phyloP scores from a whole-genome alignment of 1,284 basidiomycete species.

The Marasmius fiardii region DNA sequence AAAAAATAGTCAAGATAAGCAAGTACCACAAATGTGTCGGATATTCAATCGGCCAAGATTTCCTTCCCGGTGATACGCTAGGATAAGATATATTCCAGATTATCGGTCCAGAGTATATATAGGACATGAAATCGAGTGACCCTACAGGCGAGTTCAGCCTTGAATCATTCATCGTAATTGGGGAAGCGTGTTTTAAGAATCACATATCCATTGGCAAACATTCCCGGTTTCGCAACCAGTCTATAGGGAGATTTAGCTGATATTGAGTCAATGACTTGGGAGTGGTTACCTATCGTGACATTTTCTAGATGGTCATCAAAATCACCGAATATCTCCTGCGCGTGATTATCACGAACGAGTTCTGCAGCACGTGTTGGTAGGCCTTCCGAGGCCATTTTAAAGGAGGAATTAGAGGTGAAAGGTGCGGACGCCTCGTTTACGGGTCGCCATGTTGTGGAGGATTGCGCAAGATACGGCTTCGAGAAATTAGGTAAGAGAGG shows the following conservation, averaged over 20 bases:
- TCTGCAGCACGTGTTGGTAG: slow-evolving; percentile 42
- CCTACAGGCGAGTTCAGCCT: too few species aligned
- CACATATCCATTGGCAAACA: slow-evolving; percentile 34
- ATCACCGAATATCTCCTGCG: slow-evolving; percentile 60
- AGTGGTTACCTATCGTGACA: slow-evolving; percentile 47
- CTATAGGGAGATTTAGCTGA: slow-evolving; percentile 21
- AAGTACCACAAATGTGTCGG: too few species aligned
- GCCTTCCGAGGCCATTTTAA: slow-evolving; percentile 40
- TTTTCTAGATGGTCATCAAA: slow-evolving; percentile 80
- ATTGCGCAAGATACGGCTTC: slow-evolving; percentile 46
- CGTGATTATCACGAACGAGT: slow-evolving; percentile 43
- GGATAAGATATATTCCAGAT: too few species aligned
- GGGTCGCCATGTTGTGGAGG: slow-evolving; percentile 43
- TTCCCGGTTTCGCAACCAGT: slow-evolving; percentile 57
- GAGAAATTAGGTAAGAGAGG: neutral
- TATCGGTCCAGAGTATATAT: too few species aligned
- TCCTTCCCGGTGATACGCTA: too few species aligned
- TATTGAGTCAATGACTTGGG: neutral
- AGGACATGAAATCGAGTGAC: too few species aligned
- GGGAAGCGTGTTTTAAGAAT: too few species aligned
- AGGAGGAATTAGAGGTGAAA: slow-evolving; percentile 42
- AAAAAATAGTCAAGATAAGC: too few species aligned
- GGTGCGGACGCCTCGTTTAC: slow-evolving; percentile 30
- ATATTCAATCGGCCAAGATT: too few species aligned
- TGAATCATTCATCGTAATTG: too few species aligned